Conservation (phyloP, 345 rosid genomes). For the Litchi chinensis region DNA sequence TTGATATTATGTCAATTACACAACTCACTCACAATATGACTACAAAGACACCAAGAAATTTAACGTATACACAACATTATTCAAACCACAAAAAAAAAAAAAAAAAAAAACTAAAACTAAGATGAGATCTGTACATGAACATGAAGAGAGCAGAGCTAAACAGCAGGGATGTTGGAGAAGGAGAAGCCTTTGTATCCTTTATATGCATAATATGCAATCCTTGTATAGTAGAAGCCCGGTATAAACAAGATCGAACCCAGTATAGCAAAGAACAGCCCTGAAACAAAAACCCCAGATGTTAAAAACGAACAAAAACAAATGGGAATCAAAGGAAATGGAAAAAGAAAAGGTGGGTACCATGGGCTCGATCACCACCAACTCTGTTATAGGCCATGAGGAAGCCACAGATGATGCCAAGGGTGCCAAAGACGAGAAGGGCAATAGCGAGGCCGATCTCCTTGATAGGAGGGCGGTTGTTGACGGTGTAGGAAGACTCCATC, state of each 20-base stretch:
- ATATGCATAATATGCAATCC: conserved; percentile 93
- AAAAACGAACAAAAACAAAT: background rate
- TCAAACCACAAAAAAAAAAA: conserved; percentile 10
- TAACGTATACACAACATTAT: conserved; percentile 4
- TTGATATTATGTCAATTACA: background rate
- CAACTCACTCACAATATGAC: background rate
- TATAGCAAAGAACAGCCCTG: conserved; percentile 87
- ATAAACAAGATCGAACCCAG: conserved; percentile 84
- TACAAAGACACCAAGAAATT: background rate
- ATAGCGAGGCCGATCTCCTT: conserved; percentile 95
- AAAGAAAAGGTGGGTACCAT: conserved; percentile 41
- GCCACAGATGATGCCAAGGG: conserved; percentile 71
- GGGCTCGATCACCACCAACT: conserved; percentile 90
- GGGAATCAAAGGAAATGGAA: background rate
- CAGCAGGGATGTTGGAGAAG: conserved; percentile 88
- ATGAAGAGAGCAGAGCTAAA: conserved; percentile 31
- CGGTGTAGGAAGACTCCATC: conserved; percentile 64
- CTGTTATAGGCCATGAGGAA: conserved; percentile 68
- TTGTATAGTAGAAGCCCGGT: conserved; percentile 89
- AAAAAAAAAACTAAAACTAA: background rate
- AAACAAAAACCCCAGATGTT: background rate
- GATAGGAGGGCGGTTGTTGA: conserved; percentile 80
- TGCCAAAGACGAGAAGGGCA: conserved; percentile 84
- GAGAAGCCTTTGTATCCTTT: conserved; percentile 98
- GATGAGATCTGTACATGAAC: conserved; percentile 33